A percentile compares a stretch with the other conserved stretches of the same genome.
Evolutionary conservation across 1,139 yeast species (phyloP).

Genomic region (Yamadazyma sp.): DNA sequence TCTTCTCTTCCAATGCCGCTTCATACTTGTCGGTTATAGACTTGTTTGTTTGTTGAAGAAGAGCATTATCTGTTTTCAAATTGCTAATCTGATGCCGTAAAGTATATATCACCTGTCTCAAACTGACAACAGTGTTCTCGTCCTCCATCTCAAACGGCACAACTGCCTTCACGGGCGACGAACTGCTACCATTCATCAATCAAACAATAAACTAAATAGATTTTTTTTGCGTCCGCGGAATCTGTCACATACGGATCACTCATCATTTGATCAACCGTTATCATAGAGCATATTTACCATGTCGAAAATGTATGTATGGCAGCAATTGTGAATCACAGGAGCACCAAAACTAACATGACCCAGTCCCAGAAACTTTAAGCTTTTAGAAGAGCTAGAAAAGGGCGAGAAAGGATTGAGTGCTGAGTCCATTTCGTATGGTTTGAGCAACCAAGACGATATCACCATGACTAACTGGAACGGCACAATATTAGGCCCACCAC

Average conservation of each 20-base stretch:
- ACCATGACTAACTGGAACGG: constrained; percentile 96
- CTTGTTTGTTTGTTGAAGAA: constrained; percentile 34
- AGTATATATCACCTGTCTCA: constrained; percentile 24
- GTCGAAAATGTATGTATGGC: constrained; percentile 14
- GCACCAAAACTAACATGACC: constrained; percentile 8
- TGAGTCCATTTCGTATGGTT: constrained; percentile 92
- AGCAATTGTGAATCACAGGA: background rate
- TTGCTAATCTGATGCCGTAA: constrained; percentile 21
- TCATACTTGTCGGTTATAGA: constrained; percentile 29
- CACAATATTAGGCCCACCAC: constrained; percentile 96
- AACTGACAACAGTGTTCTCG: constrained; percentile 15
- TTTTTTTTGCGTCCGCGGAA: background rate
- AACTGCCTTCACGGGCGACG: constrained; percentile 2
- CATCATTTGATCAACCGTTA: background rate
- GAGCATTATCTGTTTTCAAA: constrained; percentile 30
- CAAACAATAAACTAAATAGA: background rate
- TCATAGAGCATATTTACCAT: constrained; percentile 2
- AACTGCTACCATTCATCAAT: constrained; percentile 1
- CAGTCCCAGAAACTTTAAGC: constrained; percentile 90
- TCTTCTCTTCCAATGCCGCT: constrained; percentile 29
- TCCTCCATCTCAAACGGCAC: constrained; percentile 4
- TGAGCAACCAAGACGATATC: constrained; percentile 84
- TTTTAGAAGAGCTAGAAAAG: constrained; percentile 92
- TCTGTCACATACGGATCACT: background rate
- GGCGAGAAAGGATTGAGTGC: constrained; percentile 98